phyloP scores from a whole-genome alignment of 495 filamentous ascomycete genomes.

The Aspergillus biplanus region DNA sequence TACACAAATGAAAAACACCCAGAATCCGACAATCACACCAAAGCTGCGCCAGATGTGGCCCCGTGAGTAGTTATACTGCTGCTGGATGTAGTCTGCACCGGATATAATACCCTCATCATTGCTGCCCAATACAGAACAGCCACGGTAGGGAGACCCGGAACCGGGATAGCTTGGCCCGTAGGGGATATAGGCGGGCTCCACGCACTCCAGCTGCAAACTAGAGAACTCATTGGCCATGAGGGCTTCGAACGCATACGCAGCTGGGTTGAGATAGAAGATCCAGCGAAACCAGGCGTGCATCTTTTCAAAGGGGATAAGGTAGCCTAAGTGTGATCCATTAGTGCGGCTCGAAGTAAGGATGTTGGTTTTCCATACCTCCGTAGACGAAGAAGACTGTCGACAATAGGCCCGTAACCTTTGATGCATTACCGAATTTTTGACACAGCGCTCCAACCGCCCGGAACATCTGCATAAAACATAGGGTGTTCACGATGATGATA shows the following conservation, averaged over 20 bases:
- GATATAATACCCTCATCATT: slow-evolving; percentile 57
- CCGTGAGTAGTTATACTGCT: slow-evolving; percentile 64
- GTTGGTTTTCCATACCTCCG: slow-evolving; percentile 52
- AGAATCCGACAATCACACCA: slow-evolving; percentile 77
- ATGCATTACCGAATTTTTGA: slow-evolving; percentile 82
- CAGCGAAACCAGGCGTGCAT: slow-evolving; percentile 89
- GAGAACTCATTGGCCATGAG: slow-evolving; percentile 92
- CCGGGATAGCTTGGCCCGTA: slow-evolving; percentile 65
- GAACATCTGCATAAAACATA: slow-evolving; percentile 78
- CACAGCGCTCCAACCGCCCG: slow-evolving; percentile 75
- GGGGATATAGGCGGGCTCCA: slow-evolving; percentile 62
- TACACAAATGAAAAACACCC: slow-evolving; percentile 67
- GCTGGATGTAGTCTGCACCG: slow-evolving; percentile 65
- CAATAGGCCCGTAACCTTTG: slow-evolving; percentile 73
- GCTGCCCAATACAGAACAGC: slow-evolving; percentile 72
- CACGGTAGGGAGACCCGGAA: slow-evolving; percentile 63
- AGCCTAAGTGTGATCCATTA: slow-evolving; percentile 66
- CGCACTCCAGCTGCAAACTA: slow-evolving; percentile 77
- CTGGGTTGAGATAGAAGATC: slow-evolving; percentile 87
- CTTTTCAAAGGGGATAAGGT: slow-evolving; percentile 71
- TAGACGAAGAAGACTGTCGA: slow-evolving; percentile 83
- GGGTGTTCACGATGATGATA: slow-evolving; percentile 67
- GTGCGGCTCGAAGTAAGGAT: slow-evolving; percentile 53
- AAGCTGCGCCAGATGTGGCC: slow-evolving; percentile 77
- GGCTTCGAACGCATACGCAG: slow-evolving; percentile 84